phyloP scores from a whole-genome alignment of 2,329 filamentous ascomycete genomes.

The Xylariaceae sp. region DNA sequence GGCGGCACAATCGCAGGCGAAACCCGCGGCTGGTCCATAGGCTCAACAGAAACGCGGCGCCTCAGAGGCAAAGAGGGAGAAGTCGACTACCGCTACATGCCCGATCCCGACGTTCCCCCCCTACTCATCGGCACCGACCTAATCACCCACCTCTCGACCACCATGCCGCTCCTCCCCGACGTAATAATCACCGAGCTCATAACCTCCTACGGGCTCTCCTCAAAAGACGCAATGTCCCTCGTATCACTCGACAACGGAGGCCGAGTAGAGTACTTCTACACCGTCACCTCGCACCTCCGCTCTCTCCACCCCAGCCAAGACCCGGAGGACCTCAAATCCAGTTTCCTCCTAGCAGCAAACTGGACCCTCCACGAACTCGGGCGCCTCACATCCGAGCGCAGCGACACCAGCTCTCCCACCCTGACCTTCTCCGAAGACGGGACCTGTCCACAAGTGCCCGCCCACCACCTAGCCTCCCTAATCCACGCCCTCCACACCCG shows the following conservation, averaged over 20 bases:
- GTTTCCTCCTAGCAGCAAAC: constrained; percentile 51
- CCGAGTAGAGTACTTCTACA: constrained; percentile 77
- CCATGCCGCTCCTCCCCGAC: constrained; percentile 70
- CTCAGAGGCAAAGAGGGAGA: constrained; percentile 93
- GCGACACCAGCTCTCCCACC: constrained; percentile 28
- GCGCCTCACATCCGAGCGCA: constrained; percentile 54
- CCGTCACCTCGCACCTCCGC: constrained; percentile 50
- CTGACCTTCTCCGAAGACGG: constrained; percentile 42
- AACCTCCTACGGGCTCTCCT: constrained; percentile 61
- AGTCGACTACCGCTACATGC: constrained; percentile 98
- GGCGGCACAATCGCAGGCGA: constrained; percentile 77
- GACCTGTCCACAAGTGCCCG: constrained; percentile 44
- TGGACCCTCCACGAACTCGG: constrained; percentile 76
- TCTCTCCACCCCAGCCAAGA: constrained; percentile 18
- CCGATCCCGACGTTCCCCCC: constrained; percentile 84
- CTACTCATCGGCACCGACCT: constrained; percentile 71
- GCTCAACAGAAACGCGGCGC: constrained; percentile 73
- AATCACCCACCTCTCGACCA: constrained; percentile 57
- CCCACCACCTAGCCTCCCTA: constrained; percentile 46
- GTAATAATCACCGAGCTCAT: constrained; percentile 61
- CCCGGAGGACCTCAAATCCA: constrained; percentile 25
- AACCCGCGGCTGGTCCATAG: constrained; percentile 88
- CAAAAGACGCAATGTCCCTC: constrained; percentile 80
- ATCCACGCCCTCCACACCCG: constrained; percentile 44
- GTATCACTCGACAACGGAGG: constrained; percentile 73